Percentiles rank a stretch among this genome's conserved stretches.
Evolutionary conservation across 306 rosid genomes (phyloP).

Genomic region (Astragalus membranaceus): DNA sequence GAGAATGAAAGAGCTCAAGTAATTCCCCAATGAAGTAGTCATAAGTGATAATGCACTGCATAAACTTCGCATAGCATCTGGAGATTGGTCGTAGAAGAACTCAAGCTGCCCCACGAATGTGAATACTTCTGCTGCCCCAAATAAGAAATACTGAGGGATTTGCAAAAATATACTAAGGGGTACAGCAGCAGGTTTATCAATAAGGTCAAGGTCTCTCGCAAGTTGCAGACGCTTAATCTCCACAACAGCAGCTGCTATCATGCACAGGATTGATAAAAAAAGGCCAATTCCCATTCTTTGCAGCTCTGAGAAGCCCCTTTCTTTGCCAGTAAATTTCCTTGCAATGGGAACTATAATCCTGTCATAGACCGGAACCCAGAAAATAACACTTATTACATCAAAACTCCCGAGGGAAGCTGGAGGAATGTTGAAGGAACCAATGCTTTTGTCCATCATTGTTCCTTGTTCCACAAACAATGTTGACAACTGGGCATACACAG

Average conservation of each 20-base stretch:
- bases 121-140: slow-evolving; percentile 85
- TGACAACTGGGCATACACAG: slow-evolving; percentile 91
- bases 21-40: slow-evolving; percentile 74
- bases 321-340: slow-evolving; percentile 71
- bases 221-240: slow-evolving; percentile 64
- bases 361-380: slow-evolving; percentile 92
- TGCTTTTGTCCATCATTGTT: slow-evolving; percentile 62
- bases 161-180: slow-evolving; percentile 75
- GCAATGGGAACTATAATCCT: slow-evolving; percentile 71
- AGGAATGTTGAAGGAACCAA: slow-evolving; percentile 82
- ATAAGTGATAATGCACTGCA: slow-evolving; percentile 83
- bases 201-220: slow-evolving; percentile 57
- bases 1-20: slow-evolving; percentile 76
- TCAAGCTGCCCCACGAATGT: slow-evolving; percentile 83
- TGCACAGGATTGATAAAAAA: neutral
- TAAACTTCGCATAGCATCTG: slow-evolving; percentile 93
- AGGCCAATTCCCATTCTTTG: slow-evolving; percentile 34
- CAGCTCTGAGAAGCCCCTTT: slow-evolving; percentile 83
- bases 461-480: slow-evolving; percentile 96
- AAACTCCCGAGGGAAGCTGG: slow-evolving; percentile 84
- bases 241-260: neutral
- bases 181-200: slow-evolving; percentile 49
- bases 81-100: slow-evolving; percentile 96
- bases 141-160: slow-evolving; percentile 78
- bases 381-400: slow-evolving; percentile 70